phyloP scores from a whole-genome alignment of 2,329 filamentous ascomycete genomes.

The Hypoxylon sp. region DNA sequence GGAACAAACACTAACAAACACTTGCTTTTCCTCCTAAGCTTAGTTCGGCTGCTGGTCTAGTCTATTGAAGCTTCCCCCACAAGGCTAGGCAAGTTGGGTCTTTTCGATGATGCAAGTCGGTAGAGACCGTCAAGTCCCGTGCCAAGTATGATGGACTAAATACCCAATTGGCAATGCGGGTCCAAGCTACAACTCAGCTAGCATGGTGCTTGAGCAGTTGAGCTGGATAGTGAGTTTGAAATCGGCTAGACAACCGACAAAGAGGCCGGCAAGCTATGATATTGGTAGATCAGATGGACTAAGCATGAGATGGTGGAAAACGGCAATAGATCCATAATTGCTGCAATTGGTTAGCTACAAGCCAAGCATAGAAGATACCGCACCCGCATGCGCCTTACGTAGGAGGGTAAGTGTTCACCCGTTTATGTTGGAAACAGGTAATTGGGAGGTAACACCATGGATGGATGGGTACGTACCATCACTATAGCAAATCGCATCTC shows the following conservation, averaged over 20 bases:
- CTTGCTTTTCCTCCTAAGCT: constrained; percentile 8
- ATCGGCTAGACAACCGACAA: not conserved
- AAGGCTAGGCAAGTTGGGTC: constrained; percentile 6
- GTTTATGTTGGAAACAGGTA: not conserved
- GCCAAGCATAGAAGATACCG: no score
- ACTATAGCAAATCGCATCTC: constrained; percentile 3
- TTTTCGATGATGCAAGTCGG: constrained; percentile 32
- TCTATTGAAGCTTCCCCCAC: constrained; percentile 1
- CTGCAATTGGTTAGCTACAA: no score
- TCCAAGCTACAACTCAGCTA: constrained; percentile 15
- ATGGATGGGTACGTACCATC: constrained; percentile 6
- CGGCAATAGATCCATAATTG: no score
- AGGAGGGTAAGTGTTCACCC: not conserved
- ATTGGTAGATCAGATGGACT: constrained; percentile 19
- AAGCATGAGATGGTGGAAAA: not conserved
- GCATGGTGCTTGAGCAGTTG: not conserved
- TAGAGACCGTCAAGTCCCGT: constrained; percentile 21
- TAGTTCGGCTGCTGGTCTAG: constrained; percentile 10
- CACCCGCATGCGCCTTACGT: not conserved
- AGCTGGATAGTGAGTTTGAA: not conserved
- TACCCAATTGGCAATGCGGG: constrained; percentile 8
- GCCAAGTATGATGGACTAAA: constrained; percentile 16
- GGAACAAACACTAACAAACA: no score
- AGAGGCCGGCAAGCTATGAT: constrained; percentile 1
- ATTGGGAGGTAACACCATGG: not conserved